phyloP scores from a whole-genome alignment of 2,329 filamentous ascomycete genomes.

The Aspergillus sp. region DNA sequence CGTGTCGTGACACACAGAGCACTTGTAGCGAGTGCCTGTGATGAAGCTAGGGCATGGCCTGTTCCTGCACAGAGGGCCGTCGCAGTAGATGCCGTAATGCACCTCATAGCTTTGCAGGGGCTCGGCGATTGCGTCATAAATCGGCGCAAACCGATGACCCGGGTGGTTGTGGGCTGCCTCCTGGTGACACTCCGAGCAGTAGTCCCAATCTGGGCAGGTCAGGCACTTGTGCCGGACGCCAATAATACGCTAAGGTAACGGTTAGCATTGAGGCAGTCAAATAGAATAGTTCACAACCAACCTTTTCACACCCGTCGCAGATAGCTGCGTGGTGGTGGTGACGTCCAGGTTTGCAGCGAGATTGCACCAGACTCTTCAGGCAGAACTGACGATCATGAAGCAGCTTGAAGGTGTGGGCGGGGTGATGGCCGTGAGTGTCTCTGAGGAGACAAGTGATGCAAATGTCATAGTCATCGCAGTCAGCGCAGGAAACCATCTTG shows the following conservation, averaged over 20 bases:
- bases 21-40: slow-evolving; percentile 89
- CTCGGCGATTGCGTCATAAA: slow-evolving; percentile 70
- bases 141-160: slow-evolving; percentile 81
- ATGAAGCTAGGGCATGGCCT: slow-evolving; percentile 60
- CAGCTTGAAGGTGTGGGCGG: slow-evolving; percentile 75
- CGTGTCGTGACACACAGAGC: slow-evolving; percentile 88
- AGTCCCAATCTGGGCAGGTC: slow-evolving; percentile 97
- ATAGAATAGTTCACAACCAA: slow-evolving; percentile 29
- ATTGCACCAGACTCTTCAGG: slow-evolving; percentile 62
- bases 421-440: slow-evolving; percentile 85
- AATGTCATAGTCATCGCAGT: slow-evolving; percentile 88
- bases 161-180: slow-evolving; percentile 71
- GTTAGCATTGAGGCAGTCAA: slow-evolving; percentile 20
- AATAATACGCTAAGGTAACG: slow-evolving; percentile 63
- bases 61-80: slow-evolving; percentile 80
- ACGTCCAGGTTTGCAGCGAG: slow-evolving; percentile 75
- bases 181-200: slow-evolving; percentile 74
- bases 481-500: slow-evolving; percentile 80
- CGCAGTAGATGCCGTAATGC: slow-evolving; percentile 89
- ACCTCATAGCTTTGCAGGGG: slow-evolving; percentile 51
- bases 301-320: slow-evolving; percentile 89
- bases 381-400: slow-evolving; percentile 53
- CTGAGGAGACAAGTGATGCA: slow-evolving; percentile 78
- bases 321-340: slow-evolving; percentile 82
- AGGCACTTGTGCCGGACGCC: slow-evolving; percentile 96